Evolutionary conservation across 2,329 filamentous ascomycete species (phyloP), one percentile per base, ranked within the genome.

Genomic region (Cladosporium sp.): DNA sequence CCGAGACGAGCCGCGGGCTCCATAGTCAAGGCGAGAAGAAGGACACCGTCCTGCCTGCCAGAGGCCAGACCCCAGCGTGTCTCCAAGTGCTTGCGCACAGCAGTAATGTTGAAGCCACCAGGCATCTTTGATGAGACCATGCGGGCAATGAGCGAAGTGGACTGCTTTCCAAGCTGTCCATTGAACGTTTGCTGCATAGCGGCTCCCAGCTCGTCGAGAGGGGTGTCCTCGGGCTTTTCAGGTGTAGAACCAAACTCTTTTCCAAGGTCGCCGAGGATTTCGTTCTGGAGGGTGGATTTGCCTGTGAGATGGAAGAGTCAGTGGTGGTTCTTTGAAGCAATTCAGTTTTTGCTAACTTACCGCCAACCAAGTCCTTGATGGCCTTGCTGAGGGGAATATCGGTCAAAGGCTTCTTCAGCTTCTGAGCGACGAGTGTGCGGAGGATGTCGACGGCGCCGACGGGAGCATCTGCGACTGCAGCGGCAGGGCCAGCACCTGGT

Each of bases 91-190:
- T 99, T 99, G 75, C 95, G 88, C 57, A 96, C 92, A 14, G 92
- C 86, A 75, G 94, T 98, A 79, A 98, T 98, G 79, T 98, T 99
- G 87, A 99, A 99, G 69, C 95, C 95, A 83, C 94, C 95, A 58
- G 95, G 95, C 95, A 99, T 99, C 83, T 99, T 99, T 34, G 95
- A 97, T 1, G 95, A 98, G 52, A 99, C 95, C 78, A 99, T 84
- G 72, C 95, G 90, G 59, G 95, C 95, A 78, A 99, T 90, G 66
- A 99, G 87, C 2, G 93, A 96, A 64, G 92, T 90, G 0, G 95
- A 96, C 74, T 97, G 93, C 82, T 99, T 99, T 79, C 95, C 95
- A 68, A 99, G 88, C 82, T 97, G 94, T 73, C 95, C 95, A 81
- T 97, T 95, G 83, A 99, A 99, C n/a, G 94, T 98, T 57, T 92